Base-by-base conservation (phyloP, 2,329 filamentous ascomycete species). In the Colletotrichum eremochloae region DNA sequence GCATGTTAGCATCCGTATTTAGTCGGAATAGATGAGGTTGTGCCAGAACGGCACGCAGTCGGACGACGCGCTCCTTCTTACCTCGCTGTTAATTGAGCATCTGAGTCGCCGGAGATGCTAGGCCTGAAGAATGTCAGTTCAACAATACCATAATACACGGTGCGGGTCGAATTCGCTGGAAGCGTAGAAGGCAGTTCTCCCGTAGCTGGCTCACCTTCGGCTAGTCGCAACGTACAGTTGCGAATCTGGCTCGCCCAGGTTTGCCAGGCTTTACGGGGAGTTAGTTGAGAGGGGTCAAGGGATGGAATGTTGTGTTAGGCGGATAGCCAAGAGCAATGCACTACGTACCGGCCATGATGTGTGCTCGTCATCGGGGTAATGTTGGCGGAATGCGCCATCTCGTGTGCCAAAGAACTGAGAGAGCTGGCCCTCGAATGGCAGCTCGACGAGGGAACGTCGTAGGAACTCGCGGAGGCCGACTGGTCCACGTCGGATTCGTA, bases 381-480 rank as follows among this genome's bases (percentile, higher is more conserved):
- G 18, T 69, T 74, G 48, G 62, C 63, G 44, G 72, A 75, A 33
- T 74, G 73, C 52, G 74, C 64, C 72, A 75, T 75, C 62, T 74
- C 72, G 67, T 74, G 67, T n/a, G 68, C 75, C 9, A 76, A 67
- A 15, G 79, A 80, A 55, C 82, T 80, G 40, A 77, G 70, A n/a
- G 81, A 82, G 29, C 76, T 75, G 55, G 76, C 77, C 67, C 79
- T 78, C 36, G 79, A 80, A 56, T 80, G 78, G 33, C 74, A 56
- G 38, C 75, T 77, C 4, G 57, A 70, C 4, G 76, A 77, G 15
- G 74, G 65, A 18, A 71, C 50, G 66, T 77, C 75, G 72, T 36
- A 78, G 74, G 56, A 77, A 78, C 31, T 77, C 75, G 72, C 75
- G 4, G 74, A 72, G 14, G 68, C 57, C 46, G 71, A 72, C 36